Evolutionary conservation across 1,139 yeast genomes (phyloP).

Genomic region (Geotrichum citri-aurantii): DNA sequence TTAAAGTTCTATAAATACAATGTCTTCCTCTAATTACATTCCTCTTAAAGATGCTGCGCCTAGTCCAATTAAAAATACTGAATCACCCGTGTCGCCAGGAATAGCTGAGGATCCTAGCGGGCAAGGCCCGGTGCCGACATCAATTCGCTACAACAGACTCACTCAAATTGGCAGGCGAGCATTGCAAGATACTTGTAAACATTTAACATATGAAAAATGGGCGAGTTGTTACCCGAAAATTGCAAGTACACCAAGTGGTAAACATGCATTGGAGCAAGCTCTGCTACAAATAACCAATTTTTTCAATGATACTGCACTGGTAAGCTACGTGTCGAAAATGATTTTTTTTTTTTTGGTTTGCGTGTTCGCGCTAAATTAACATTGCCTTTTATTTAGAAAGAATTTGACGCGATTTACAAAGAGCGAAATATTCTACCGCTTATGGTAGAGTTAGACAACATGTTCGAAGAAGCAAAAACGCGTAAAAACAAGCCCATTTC

Average conservation of each 20-base stretch:
- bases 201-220: conserved; percentile 55
- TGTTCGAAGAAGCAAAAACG: conserved; percentile 50
- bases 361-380: background rate
- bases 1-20: background rate
- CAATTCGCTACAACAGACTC: conserved; percentile 50
- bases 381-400: conserved; percentile 33
- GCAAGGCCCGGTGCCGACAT: background rate
- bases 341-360: background rate
- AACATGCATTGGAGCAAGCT: conserved; percentile 49
- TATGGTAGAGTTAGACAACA: conserved; percentile 59
- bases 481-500: conserved; percentile 27
- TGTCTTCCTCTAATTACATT: background rate
- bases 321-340: background rate
- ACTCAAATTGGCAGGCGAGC: conserved; percentile 59
- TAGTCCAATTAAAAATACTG: conserved; percentile 1
- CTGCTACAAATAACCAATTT: conserved; percentile 55
- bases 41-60: conserved; percentile 8
- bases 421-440: conserved; percentile 57
- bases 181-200: conserved; percentile 57
- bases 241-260: conserved; percentile 47
- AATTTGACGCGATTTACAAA: conserved; percentile 58
- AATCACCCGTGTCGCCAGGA: background rate
- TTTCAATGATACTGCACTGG: conserved; percentile 52
- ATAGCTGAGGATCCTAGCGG: background rate
- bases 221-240: conserved; percentile 63